Percentiles rank a stretch among this genome's conserved stretches.
phyloP scores from a whole-genome alignment of 768 basidiomycete species.

The Epithele typhae region DNA sequence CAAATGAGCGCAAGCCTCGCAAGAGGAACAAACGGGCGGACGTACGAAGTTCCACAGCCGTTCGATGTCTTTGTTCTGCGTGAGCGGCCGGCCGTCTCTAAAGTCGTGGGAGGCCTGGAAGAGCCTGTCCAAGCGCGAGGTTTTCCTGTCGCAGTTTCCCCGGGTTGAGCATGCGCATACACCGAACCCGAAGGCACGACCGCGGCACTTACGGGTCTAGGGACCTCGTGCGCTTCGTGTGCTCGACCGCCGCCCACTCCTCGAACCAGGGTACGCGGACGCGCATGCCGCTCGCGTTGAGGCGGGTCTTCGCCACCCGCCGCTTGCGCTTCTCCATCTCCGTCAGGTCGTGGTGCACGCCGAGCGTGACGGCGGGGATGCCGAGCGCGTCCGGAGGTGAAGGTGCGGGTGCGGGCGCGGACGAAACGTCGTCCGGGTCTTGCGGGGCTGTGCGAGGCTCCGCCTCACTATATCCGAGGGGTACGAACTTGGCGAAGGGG shows the following conservation, averaged over 20 bases:
- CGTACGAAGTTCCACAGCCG: slow-evolving; percentile 65
- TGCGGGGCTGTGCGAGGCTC: too few relatives aligned
- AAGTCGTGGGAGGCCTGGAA: slow-evolving; percentile 59
- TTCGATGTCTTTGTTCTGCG: slow-evolving; percentile 27
- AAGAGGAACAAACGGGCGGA: neutral
- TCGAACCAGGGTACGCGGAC: slow-evolving; percentile 55
- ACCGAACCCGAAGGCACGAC: neutral
- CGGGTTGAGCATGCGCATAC: neutral
- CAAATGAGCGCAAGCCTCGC: neutral
- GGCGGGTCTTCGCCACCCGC: slow-evolving; percentile 37
- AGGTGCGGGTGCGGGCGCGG: slow-evolving; percentile 18
- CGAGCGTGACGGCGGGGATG: slow-evolving; percentile 58
- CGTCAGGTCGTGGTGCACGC: slow-evolving; percentile 52
- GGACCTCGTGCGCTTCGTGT: slow-evolving; percentile 35
- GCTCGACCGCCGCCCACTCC: slow-evolving; percentile 65
- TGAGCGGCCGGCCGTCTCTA: slow-evolving; percentile 36
- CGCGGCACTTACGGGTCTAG: slow-evolving; percentile 47
- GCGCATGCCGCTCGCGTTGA: slow-evolving; percentile 13
- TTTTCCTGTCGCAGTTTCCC: slow-evolving; percentile 27
- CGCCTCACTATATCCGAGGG: slow-evolving; percentile 52
- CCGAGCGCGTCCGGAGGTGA: slow-evolving; percentile 61
- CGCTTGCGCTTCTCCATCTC: slow-evolving; percentile 54
- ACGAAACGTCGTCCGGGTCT: too few relatives aligned
- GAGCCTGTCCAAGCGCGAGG: slow-evolving; percentile 49
- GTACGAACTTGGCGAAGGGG: slow-evolving; percentile 54